Evolutionary conservation across 2,329 filamentous ascomycete genomes (phyloP).

Genomic region (Parastagonospora nodorum): DNA sequence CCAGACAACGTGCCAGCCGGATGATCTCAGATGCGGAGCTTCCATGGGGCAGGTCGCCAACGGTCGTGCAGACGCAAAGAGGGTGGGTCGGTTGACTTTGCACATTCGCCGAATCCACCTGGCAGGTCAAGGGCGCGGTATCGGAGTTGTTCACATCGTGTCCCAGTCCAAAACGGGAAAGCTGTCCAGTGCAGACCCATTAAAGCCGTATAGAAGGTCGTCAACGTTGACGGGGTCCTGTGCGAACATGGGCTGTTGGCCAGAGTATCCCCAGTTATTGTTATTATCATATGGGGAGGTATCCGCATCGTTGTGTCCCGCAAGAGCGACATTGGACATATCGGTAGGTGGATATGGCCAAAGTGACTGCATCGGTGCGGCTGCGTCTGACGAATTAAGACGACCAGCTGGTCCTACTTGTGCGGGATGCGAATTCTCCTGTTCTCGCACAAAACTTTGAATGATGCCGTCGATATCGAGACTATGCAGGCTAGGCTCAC

Average conservation of each 20-base stretch:
- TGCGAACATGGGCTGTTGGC: constrained; percentile 14
- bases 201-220: constrained; percentile 33
- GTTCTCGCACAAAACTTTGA: constrained; percentile 48
- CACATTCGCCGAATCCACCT: not conserved
- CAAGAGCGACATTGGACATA: not conserved
- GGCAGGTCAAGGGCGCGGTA: not conserved
- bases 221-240: constrained; percentile 25
- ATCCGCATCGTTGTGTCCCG: constrained; percentile 1
- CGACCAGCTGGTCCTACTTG: constrained; percentile 10
- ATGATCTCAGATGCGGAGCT: too few species aligned
- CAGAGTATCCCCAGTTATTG: constrained; percentile 13
- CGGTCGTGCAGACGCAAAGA: too few species aligned
- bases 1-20: too few species aligned
- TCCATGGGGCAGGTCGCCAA: too few species aligned
- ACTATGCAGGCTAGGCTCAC: constrained; percentile 31
- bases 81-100: too few species aligned
- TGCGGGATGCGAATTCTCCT: constrained; percentile 20
- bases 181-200: constrained; percentile 30
- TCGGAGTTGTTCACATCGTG: constrained; percentile 5
- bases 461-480: constrained; percentile 52
- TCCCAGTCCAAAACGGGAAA: constrained; percentile 26
- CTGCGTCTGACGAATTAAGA: not conserved
- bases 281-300: constrained; percentile 15
- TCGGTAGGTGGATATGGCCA: constrained; percentile 5
- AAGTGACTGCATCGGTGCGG: constrained; percentile 8